Conservation (phyloP, 208 protist species). For the Trichomonas tenax region DNA sequence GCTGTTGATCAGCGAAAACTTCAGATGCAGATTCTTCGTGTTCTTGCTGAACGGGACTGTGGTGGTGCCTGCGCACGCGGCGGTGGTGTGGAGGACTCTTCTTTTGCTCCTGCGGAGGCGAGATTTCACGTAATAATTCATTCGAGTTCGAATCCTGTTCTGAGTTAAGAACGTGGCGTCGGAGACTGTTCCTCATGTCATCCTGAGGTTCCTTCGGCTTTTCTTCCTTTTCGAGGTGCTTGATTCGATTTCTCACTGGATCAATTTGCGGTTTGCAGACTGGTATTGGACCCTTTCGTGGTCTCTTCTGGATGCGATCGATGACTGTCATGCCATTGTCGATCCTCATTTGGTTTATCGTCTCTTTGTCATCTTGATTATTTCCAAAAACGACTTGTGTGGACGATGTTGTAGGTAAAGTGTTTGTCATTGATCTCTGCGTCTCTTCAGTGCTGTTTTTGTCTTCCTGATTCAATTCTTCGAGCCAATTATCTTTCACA, state of each 20-base stretch:
- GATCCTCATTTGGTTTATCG: background rate
- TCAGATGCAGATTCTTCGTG: background rate
- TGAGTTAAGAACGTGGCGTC: background rate
- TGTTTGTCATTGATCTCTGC: background rate
- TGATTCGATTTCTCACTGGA: background rate
- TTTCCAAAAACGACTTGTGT: background rate
- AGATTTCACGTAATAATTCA: background rate
- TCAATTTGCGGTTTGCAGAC: background rate
- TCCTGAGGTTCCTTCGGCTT: background rate
- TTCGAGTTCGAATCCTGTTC: background rate
- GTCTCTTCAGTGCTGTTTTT: background rate
- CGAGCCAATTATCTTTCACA: background rate
- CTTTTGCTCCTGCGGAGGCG: background rate
- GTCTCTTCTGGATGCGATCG: background rate
- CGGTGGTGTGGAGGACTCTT: background rate
- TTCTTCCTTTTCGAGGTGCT: background rate
- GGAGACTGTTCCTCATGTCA: background rate
- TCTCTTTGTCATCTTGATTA: background rate
- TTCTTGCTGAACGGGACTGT: background rate
- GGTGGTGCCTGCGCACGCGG: background rate
- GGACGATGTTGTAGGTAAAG: background rate
- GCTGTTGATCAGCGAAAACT: background rate
- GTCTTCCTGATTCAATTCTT: background rate
- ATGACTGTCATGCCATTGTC: background rate
- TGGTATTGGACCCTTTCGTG: background rate